Evolutionary conservation across 768 basidiomycete species (phyloP).

Genomic region (Rubroboletus satanas): DNA sequence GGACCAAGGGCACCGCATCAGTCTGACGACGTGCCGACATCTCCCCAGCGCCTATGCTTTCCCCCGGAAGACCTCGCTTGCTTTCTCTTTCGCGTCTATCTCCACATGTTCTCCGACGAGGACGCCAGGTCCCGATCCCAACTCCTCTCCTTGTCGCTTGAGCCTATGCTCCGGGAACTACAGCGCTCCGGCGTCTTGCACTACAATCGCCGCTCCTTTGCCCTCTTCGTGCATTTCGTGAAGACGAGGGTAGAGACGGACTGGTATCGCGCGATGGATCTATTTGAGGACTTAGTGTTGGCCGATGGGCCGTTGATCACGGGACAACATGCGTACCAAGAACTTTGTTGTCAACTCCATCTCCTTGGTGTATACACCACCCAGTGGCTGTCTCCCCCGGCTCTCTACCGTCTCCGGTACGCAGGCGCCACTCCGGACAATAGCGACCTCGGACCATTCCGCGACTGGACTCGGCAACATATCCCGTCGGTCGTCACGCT

Average conservation of each 20-base stretch:
- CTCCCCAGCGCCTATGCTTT: slow-evolving; percentile 9
- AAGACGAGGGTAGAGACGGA: slow-evolving; percentile 34
- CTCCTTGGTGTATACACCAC: slow-evolving; percentile 36
- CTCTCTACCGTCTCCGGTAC: neutral
- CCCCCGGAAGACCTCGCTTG: slow-evolving; percentile 16
- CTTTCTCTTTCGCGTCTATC: slow-evolving; percentile 23
- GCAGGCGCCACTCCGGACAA: too few relatives aligned
- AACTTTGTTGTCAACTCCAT: slow-evolving; percentile 43
- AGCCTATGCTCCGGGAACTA: neutral
- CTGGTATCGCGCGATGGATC: slow-evolving; percentile 43
- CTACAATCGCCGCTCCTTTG: slow-evolving; percentile 49
- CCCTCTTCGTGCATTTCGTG: slow-evolving; percentile 39
- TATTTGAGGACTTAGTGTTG: slow-evolving; percentile 21
- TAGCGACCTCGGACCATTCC: slow-evolving; percentile 17
- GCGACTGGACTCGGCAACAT: slow-evolving; percentile 17
- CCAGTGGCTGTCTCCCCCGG: neutral
- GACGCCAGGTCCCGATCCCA: neutral
- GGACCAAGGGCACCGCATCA: neutral
- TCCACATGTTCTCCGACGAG: slow-evolving; percentile 29
- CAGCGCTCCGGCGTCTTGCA: slow-evolving; percentile 28
- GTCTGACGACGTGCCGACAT: too few relatives aligned
- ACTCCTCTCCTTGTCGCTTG: neutral
- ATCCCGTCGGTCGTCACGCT: slow-evolving; percentile 33
- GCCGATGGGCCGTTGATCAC: slow-evolving; percentile 12
- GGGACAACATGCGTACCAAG: slow-evolving; percentile 38